A percentile compares a stretch with the other conserved stretches of the same genome.
These are phyloP conservation scores for Populus davidiana DNA, from an alignment of 345 rosid genomes.

Conservation along the genomic window DNA sequence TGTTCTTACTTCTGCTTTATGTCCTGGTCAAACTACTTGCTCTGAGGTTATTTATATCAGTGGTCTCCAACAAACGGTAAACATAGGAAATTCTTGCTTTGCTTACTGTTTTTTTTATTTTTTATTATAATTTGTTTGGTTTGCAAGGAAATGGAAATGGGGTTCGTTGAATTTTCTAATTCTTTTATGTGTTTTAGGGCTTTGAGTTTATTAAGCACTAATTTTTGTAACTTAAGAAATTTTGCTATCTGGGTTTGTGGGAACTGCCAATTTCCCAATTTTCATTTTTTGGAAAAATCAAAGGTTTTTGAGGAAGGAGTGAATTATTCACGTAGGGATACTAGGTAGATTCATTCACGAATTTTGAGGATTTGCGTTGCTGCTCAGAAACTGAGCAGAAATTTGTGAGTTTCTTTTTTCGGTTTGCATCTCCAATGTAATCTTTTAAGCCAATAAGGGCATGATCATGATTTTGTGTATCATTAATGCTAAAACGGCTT, in stretches of 20 bases:
- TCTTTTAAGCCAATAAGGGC: neutral
- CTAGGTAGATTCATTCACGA: neutral
- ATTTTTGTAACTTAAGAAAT: neutral
- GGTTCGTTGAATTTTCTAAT: neutral
- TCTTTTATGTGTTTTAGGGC: neutral
- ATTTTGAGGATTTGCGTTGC: neutral
- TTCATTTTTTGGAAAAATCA: neutral
- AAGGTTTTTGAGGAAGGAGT: neutral
- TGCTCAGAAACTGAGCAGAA: neutral
- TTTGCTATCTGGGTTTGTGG: neutral
- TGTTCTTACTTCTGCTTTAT: constrained; percentile 45
- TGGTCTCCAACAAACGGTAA: constrained; percentile 58
- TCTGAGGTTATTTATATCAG: constrained; percentile 47
- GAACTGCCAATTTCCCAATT: neutral
- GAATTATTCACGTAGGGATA: neutral
- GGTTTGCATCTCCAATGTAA: neutral
- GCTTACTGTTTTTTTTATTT: neutral
- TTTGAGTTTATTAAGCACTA: neutral
- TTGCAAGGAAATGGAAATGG: constrained; percentile 1
- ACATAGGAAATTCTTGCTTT: neutral
- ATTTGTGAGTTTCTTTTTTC: neutral
- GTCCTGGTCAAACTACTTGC: constrained; percentile 48
- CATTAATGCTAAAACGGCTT: neutral
- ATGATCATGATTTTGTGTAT: neutral
- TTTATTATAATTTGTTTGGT: neutral